Percentiles rank a stretch among this genome's conserved stretches.
phyloP scores from a whole-genome alignment of 805 yeast genomes.

The Saccharomycopsis schoenii region DNA sequence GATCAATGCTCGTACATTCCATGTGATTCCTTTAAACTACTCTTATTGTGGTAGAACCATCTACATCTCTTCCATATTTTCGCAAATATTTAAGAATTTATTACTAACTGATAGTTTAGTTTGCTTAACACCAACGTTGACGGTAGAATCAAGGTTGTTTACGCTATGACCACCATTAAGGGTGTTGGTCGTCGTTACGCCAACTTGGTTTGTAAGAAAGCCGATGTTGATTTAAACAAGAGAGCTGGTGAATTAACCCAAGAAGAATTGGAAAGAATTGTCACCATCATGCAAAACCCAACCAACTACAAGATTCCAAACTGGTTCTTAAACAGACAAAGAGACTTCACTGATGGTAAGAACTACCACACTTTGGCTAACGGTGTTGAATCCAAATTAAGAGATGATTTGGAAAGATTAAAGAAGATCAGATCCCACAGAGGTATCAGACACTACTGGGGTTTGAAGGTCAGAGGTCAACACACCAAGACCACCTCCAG shows the following conservation, averaged over 20 bases:
- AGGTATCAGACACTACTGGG: conserved; percentile 99
- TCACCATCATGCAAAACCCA: conserved; percentile 99
- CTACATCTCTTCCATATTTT: too few species aligned
- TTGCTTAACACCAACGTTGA: conserved; percentile 99
- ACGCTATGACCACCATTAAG: conserved; percentile 99
- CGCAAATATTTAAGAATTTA: neutral
- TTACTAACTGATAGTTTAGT: conserved; percentile 36
- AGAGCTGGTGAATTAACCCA: conserved; percentile 99
- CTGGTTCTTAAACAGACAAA: conserved; percentile 99
- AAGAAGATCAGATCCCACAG: conserved; percentile 99
- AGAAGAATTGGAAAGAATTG: conserved; percentile 99
- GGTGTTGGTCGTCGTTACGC: conserved; percentile 99
- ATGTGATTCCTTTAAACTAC: too few species aligned
- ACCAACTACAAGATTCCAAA: conserved; percentile 98
- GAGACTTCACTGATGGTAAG: conserved; percentile 97
- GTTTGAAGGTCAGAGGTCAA: conserved; percentile 99
- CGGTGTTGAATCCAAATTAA: conserved; percentile 97
- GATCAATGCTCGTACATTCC: too few species aligned
- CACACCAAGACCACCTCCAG: conserved; percentile 99
- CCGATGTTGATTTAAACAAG: conserved; percentile 96
- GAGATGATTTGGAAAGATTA: conserved; percentile 99
- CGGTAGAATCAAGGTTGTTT: conserved; percentile 99
- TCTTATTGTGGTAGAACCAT: too few species aligned
- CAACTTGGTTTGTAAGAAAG: conserved; percentile 99
- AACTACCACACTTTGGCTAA: conserved; percentile 98